Evolutionary conservation across 805 yeast genomes (phyloP).

Genomic region (Yarrowia sp.): DNA sequence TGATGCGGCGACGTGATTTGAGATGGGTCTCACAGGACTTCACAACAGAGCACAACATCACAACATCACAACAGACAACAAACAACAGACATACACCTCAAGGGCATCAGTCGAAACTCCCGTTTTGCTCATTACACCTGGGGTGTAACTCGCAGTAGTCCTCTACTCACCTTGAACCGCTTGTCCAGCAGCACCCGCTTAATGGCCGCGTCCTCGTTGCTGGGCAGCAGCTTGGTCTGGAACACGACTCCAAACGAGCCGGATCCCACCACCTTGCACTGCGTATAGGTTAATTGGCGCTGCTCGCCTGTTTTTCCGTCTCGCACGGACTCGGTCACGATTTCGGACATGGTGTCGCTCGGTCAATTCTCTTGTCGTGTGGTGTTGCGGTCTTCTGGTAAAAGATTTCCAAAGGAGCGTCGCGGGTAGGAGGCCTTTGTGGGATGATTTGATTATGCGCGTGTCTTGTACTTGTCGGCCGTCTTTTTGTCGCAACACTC

Average conservation of each 20-base stretch:
- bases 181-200: constrained; percentile 96
- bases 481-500: too few species aligned
- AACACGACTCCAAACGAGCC: constrained; percentile 99
- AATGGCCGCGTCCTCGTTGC: constrained; percentile 85
- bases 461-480: constrained; percentile 3
- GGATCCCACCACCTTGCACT: constrained; percentile 92
- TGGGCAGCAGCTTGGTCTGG: constrained; percentile 77
- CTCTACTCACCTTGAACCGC: constrained; percentile 59
- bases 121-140: not conserved
- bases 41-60: too few species aligned
- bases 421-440: not conserved
- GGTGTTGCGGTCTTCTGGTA: not conserved
- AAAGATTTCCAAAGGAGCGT: constrained; percentile 2
- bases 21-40: too few species aligned
- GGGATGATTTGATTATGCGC: too few species aligned
- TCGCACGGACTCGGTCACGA: constrained; percentile 67
- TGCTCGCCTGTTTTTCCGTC: constrained; percentile 74
- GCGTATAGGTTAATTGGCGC: constrained; percentile 73
- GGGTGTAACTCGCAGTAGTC: not conserved
- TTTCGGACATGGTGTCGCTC: constrained; percentile 41
- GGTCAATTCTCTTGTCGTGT: not conserved
- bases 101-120: too few species aligned
- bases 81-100: too few species aligned
- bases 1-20: too few species aligned
- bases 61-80: not conserved